Base-by-base conservation (phyloP, 2,329 filamentous ascomycete species). In the Pseudogymnoascus sp. region DNA sequence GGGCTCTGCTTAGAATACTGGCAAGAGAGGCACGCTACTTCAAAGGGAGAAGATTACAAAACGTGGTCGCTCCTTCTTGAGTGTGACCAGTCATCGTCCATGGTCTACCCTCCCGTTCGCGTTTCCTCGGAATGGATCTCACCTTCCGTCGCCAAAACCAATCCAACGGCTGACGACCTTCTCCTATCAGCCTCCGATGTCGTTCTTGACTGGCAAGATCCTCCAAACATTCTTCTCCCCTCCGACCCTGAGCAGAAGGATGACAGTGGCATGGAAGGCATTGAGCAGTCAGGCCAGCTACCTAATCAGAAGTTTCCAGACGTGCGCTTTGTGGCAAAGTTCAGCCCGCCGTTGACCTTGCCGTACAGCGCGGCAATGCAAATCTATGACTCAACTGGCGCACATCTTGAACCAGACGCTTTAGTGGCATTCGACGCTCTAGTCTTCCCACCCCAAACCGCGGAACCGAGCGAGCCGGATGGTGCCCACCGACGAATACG, bases 1-100 rank as follows among this genome's bases (percentile, higher is more conserved):
- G 90, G 90, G 1, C 75, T 93, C 61, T 84, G 82, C 57, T 68
- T 94, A 38, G 87, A 91, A 65, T 95, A 93, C 71, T 94, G 90
- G 90, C 86, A 84, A 71, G 80, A 87, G 66, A 76, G 78, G 61
- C 78, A 82, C 53, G 77, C 81, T 53, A 71, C 83, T 14, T 73
- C 15, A 75, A 33, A 71, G 76, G 15, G 68, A 70, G 58, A 66
- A 6, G 60, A 67, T 20, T 62, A 62, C 63, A 80, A 77, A 62
- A 79, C 84, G 2, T 92, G 87, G 82, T 83, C 83, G 0, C 78
- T 93, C 6, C 75, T 85, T 2, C 79, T 94, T 62, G 85, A 87
- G 64, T 90, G 87, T 69, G 79, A 78, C 3, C 71, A 80, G 6
- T 71, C 79, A 25, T 73, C 76, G 43, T 72, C 74, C 4, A 66